Evolutionary conservation across 495 filamentous ascomycete genomes (phyloP), one percentile per base, ranked within the genome.

Genomic region (Symbiotaphrina buchneri): DNA sequence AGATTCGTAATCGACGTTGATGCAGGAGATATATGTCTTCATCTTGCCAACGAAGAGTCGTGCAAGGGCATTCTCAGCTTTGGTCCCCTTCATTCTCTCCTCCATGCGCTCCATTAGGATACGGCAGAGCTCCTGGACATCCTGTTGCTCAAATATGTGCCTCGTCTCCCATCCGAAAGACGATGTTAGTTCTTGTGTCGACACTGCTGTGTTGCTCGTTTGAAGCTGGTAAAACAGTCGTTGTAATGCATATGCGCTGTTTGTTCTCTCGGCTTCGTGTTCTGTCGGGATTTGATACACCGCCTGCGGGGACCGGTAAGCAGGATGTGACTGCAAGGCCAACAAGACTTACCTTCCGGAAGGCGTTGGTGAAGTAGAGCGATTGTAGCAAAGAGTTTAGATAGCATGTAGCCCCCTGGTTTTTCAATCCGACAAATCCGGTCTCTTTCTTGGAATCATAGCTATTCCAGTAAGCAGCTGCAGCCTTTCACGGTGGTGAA

Each of bases 371-470:
- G 49, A 99, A 94, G 47, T 84, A 99, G 19, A 99, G 53, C 5
- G 87, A 95, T 49, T 99, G 87, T 19, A 99, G 55, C 6, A 99
- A 71, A 2, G 87, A 99, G 52, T 99, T 99, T 14, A 99, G 61
- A 47, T 99, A 99, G 55, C 87, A 99, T 5, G 87, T 99, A 14
- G 87, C 87, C 35, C 87, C 87, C 51, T 99, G 87, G 43, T 99
- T 99, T 46, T 84, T 87, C 25, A 99, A 58, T 16, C 87, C 87
- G 25, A 99, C 87, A 63, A 80, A 93, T 26, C 84, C 87, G 8
- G 87, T 99, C 55, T 92, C 84, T 47, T 85, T 91, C 55, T 94
- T 99, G 11, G 90, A 95, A 44, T 99, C 87, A 43, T 97, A 97
- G 56, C 71, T 76, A 34, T 14, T 20, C 10, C 19, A 14, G 4